Base-by-base conservation (phyloP, 2,329 filamentous ascomycete genomes). In the Phyllosticta citribraziliensis region DNA sequence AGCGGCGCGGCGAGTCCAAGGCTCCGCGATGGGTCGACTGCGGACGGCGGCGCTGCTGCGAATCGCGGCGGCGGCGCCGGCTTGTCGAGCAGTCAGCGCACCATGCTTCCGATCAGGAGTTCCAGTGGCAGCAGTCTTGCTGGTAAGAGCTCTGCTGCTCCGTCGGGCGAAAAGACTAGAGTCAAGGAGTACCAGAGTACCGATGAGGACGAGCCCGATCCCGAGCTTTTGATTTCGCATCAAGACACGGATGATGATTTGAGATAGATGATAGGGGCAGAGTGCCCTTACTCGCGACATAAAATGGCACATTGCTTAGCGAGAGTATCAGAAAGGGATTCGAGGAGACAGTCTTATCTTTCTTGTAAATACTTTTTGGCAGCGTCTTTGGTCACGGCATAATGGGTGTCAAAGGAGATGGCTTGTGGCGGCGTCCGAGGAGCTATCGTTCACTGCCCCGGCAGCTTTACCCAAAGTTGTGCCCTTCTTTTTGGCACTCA, bases 161-260 rank as follows among this genome's bases (percentile, higher is more conserved):
- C 27, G 27, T 12, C n/a, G 20, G 25, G 22, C 27, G 27, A 27
- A 24, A 30, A 55, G 9, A 30, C 27, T 10, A 24, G 54, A 27
- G 54, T 12, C 10, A 65, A 67, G 50, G 66, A 64, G 57, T 67
- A 71, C 17, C 72, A 72, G 56, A 74, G 76, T 53, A 73, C 73
- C 6, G 76, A 78, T 61, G 72, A 75, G 63, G 76, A 79, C 63
- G 73, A 74, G 24, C 76, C 77, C 6, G 76, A 79, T 68, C 77
- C 78, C 11, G 78, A 80, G 63, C 68, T 80, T 12, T 69, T 80
- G 68, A 77, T 80, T 35, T 79, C 76, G 10, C 74, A 75, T 63
- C 75, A 77, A 57, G 75, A 78, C 56, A 72, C 70, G 5, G 73
- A 76, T 62, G 70, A 70, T 2, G 71, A 74, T 56, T 5, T 47